Evolutionary conservation across 805 yeast genomes (phyloP).

Genomic region (Wickerhamomyces bovis): DNA sequence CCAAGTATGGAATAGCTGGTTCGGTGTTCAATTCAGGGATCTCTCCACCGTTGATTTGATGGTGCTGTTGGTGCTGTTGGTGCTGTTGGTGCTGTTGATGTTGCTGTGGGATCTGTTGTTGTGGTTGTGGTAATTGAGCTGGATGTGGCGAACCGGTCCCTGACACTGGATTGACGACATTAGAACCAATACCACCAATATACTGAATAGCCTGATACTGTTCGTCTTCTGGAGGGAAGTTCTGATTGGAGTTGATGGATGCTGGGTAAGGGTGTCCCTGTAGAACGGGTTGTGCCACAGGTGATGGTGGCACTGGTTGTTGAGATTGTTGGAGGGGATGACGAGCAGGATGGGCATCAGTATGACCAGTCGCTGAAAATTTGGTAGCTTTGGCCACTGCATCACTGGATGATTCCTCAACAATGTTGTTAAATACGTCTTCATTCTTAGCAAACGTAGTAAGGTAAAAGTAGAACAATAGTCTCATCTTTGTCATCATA

Average conservation of each 20-base stretch:
- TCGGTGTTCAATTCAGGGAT: constrained; percentile 3
- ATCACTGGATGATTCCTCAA: constrained; percentile 11
- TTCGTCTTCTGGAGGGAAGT: not conserved
- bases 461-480: constrained; percentile 22
- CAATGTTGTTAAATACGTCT: constrained; percentile 16
- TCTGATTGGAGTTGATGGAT: not conserved
- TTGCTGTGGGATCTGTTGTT: not conserved
- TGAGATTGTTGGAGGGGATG: not conserved
- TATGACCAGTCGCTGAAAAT: not conserved
- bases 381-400: constrained; percentile 10
- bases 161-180: not conserved
- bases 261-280: not conserved
- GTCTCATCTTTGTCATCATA: constrained; percentile 17
- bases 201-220: not conserved
- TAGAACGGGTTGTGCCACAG: not conserved
- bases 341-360: not conserved
- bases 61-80: not conserved
- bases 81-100: not conserved
- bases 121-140: not conserved
- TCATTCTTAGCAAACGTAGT: constrained; percentile 25
- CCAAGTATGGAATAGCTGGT: constrained; percentile 13
- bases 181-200: not conserved
- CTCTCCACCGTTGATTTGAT: not conserved
- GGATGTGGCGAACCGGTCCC: not conserved
- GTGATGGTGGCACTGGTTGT: not conserved